Evolutionary conservation across 257 asterid species (phyloP), one percentile per base, ranked within the genome.

Genomic region (Nemophila menziesii): DNA sequence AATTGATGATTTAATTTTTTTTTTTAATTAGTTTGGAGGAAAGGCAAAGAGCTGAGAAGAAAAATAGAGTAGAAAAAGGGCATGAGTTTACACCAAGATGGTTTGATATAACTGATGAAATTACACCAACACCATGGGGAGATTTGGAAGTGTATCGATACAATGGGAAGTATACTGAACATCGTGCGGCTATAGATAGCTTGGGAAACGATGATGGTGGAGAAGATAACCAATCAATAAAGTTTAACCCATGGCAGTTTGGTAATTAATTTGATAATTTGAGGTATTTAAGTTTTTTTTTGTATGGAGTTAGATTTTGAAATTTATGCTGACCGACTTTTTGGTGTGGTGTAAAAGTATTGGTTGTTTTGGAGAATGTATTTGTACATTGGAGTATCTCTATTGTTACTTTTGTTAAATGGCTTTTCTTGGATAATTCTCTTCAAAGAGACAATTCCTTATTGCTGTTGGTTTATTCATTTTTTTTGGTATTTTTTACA

Each of bases 161-260:
- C 65, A 80, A 78, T 22, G 85, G 92, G 42, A 78, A 77, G 57
- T 80, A 84, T 67, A 56, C 48, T 0, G 71, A 72, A 26, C 87
- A 77, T 41, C 63, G 93, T 3, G 65, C 67, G 34, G 54, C 59
- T 14, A 39, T 75, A 0, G 95, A 78, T 56, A 51, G 63, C 48
- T 68, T 82, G 37, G 63, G 51, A 8, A 14, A 5, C n/a, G 76
- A 57, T 19, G 52, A 50, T 8, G 73, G 27, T 26, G 58, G 20
- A 0, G 67, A 46, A 9, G 80, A 75, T 20, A 44, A 38, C 34
- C 46, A 69, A 54, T 69, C 79, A 11, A 56, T 43, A 21, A 89
- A 76, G 55, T 86, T 86, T 44, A 69, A 76, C 48, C 96, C 96
- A 11, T 86, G 96, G 96, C 92, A 81, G 66, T 86, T 73, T 48